Base-by-base conservation (phyloP, 306 rosid species). In the Comarum palustre region DNA sequence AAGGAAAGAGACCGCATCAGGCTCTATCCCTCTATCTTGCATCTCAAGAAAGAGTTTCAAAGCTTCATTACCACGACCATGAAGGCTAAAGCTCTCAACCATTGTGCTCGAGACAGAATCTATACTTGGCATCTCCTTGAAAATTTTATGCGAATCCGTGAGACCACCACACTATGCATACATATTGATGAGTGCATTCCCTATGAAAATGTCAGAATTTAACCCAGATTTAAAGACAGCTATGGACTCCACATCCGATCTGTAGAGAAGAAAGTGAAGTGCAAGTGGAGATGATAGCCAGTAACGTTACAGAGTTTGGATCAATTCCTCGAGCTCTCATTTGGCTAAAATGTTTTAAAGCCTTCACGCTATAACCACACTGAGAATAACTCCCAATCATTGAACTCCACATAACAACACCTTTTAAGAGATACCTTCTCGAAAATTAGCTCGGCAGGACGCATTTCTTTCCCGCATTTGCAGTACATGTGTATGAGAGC, bases 391-490 rank as follows among this genome's bases (percentile, higher is more conserved):
- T 63, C 72, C 88, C 84, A 31, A 90, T 86, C 70, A 87, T 75
- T 36, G 78, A 79, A 82, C 84, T 87, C 96, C 96, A 90, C 61
- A 84, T 69, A 69, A 90, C 90, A 76, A 87, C 92, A 82, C 87
- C 96, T n/a, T 67, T 66, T 86, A 68, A 60, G 68, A 58, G 73
- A 66, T 6, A 78, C 80, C 78, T 82, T 75, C 77, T 84, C 72
- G 48, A 90, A 90, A 57, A 87, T 76, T 11, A 66, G 52, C 75
- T 82, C 71, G 17, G 92, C 85, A 75, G 80, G 34, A 78, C 47
- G 85, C 41, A 84, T 41, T 19, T 81, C 75, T 24, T 84, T 79
- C 72, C 76, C 78, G 54, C 71, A 31, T 62, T 82, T 80, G 63
- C 86, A 71, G 64, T 86, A 87, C 90, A 84, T 77, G 69, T 86